These are phyloP conservation scores for Kodamaea plutei DNA, from an alignment of 1,139 yeast genomes.

Conservation along the genomic window DNA sequence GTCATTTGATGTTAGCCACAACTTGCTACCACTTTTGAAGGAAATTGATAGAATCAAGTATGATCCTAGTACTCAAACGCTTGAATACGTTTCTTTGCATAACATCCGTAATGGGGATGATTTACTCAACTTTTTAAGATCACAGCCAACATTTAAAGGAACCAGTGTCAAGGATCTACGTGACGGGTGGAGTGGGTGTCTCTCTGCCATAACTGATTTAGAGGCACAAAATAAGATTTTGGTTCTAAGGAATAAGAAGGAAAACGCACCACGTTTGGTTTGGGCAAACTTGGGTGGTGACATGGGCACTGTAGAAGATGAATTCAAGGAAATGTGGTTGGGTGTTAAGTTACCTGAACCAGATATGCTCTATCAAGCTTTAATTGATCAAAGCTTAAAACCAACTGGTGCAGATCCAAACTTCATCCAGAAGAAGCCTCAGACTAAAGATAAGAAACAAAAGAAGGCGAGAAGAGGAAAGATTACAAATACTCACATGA, in stretches of 20 bases:
- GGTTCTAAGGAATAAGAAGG: slow-evolving; percentile 87
- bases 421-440: slow-evolving; percentile 64
- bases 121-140: slow-evolving; percentile 65
- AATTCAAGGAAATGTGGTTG: slow-evolving; percentile 79
- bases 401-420: slow-evolving; percentile 98
- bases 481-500: slow-evolving; percentile 94
- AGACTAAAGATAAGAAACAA: slow-evolving; percentile 66
- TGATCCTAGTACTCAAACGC: slow-evolving; percentile 55
- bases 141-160: slow-evolving; percentile 87
- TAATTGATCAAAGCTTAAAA: slow-evolving; percentile 81
- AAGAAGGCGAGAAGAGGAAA: slow-evolving; percentile 91
- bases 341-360: slow-evolving; percentile 74
- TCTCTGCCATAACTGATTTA: slow-evolving; percentile 68
- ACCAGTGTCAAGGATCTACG: slow-evolving; percentile 81
- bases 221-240: slow-evolving; percentile 74
- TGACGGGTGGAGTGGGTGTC: slow-evolving; percentile 97
- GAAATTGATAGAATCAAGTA: slow-evolving; percentile 74
- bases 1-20: slow-evolving; percentile 41
- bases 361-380: slow-evolving; percentile 71
- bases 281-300: slow-evolving; percentile 87
- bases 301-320: slow-evolving; percentile 73
- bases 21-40: slow-evolving; percentile 64
- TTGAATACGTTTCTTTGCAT: slow-evolving; percentile 84
- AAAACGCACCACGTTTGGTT: slow-evolving; percentile 80
- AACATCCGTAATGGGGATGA: slow-evolving; percentile 82